Conservation (phyloP, 805 yeast genomes). For the Sporopachydermia quercuum region DNA sequence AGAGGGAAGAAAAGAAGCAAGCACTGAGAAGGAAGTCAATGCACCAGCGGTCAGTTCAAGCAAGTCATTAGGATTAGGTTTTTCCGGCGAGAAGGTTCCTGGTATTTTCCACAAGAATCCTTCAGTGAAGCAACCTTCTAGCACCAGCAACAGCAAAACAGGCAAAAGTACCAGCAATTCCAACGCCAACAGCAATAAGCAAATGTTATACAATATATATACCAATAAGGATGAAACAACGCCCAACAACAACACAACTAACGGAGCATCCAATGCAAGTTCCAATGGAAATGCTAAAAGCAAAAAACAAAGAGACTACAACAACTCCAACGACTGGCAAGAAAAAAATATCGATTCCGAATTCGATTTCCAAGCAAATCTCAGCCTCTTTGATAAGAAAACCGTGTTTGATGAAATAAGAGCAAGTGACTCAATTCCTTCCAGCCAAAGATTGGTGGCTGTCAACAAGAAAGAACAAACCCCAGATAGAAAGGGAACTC, state of each 20-base stretch:
- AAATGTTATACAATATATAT: not conserved
- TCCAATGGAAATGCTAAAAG: constrained; percentile 8
- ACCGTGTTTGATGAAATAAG: constrained; percentile 68
- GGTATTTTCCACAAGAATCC: constrained; percentile 8
- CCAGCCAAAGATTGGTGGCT: constrained; percentile 53
- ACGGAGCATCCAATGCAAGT: constrained; percentile 4
- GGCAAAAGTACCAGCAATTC: constrained; percentile 7
- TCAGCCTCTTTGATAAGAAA: constrained; percentile 69
- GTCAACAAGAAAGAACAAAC: constrained; percentile 39
- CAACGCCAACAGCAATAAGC: constrained; percentile 4
- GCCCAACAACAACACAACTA: constrained; percentile 4
- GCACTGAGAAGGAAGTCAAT: no score
- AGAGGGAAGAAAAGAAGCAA: no score
- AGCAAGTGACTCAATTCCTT: constrained; percentile 43
- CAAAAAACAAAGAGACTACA: not conserved
- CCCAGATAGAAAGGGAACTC: constrained; percentile 1
- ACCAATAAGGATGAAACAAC: constrained; percentile 4
- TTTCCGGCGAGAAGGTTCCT: constrained; percentile 13
- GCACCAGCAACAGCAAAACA: constrained; percentile 4
- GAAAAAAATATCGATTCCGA: constrained; percentile 34
- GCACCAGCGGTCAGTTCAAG: no score
- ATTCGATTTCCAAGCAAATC: constrained; percentile 74
- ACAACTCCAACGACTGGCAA: constrained; percentile 10
- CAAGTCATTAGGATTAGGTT: no score
- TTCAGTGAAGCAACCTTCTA: constrained; percentile 3